These are phyloP conservation scores for Verticillium zaregamsianum DNA, from an alignment of 2,329 filamentous ascomycete species.

Conservation along the genomic window DNA sequence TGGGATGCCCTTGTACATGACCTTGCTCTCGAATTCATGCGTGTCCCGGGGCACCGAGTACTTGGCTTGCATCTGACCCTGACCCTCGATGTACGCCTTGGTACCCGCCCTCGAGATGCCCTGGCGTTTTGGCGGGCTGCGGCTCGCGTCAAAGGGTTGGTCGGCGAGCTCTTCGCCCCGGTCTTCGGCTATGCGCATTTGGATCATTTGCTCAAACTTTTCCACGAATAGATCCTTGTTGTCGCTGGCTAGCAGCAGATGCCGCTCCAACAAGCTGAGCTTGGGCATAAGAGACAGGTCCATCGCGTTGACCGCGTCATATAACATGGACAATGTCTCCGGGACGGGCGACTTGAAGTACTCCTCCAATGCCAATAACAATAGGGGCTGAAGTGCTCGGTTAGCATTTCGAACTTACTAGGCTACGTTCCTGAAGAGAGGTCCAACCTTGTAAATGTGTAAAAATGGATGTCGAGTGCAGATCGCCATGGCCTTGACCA, in stretches of 20 bases:
- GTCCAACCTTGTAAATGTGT: conserved; percentile 89
- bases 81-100: conserved; percentile 54
- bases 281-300: conserved; percentile 90
- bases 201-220: conserved; percentile 93
- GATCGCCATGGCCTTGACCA: conserved; percentile 98
- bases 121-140: conserved; percentile 40
- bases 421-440: conserved; percentile 4
- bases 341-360: conserved; percentile 91
- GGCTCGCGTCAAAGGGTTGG: conserved; percentile 40
- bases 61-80: conserved; percentile 47
- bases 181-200: conserved; percentile 71
- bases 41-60: conserved; percentile 88
- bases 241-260: conserved; percentile 83
- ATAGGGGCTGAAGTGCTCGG: conserved; percentile 60
- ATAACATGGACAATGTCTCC: conserved; percentile 83
- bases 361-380: conserved; percentile 88
- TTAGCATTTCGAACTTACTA: not conserved
- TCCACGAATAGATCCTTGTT: conserved; percentile 96
- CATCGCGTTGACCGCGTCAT: conserved; percentile 93
- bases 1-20: conserved; percentile 93
- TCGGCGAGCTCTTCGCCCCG: conserved; percentile 37
- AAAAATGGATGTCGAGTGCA: conserved; percentile 96
- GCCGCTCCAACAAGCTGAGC: conserved; percentile 76
- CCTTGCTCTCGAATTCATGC: conserved; percentile 93
- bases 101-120: conserved; percentile 58